Conservation (phyloP, 768 basidiomycete genomes). For the Mycena galopus region DNA sequence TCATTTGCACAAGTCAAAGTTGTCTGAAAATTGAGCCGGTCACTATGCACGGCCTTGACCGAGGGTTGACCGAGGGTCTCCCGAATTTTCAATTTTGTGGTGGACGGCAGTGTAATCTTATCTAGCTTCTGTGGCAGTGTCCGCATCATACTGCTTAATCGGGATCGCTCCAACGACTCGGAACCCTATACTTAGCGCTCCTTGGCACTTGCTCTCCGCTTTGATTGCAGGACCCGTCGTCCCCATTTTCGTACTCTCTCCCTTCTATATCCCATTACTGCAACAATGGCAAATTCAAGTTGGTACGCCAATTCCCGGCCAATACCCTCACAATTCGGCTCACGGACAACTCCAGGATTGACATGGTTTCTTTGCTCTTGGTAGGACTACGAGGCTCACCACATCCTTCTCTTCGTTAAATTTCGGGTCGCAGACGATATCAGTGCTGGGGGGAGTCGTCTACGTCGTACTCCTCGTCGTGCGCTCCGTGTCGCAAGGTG, state of each 20-base stretch:
- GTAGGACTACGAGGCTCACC: not conserved
- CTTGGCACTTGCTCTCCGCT: too few relatives aligned
- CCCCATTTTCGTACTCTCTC: not conserved
- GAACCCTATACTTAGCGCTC: too few relatives aligned
- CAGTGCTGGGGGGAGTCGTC: slow-evolving; percentile 60
- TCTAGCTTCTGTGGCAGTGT: too few relatives aligned
- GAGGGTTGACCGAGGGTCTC: too few relatives aligned
- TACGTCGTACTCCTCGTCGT: slow-evolving; percentile 56
- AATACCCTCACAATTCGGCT: not conserved
- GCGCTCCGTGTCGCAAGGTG: slow-evolving; percentile 54
- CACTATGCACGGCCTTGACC: too few relatives aligned
- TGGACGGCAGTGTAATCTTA: too few relatives aligned
- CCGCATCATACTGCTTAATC: too few relatives aligned
- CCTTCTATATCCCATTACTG: not conserved
- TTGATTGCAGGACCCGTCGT: too few relatives aligned
- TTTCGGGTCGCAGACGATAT: slow-evolving; percentile 54
- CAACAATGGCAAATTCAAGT: slow-evolving; percentile 2
- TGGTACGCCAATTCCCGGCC: not conserved
- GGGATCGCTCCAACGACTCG: not conserved
- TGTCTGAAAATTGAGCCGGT: too few relatives aligned
- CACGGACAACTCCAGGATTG: slow-evolving; percentile 4
- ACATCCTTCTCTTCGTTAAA: not conserved
- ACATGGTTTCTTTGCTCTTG: slow-evolving; percentile 22
- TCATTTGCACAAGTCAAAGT: too few relatives aligned
- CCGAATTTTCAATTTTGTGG: too few relatives aligned